These are phyloP conservation scores for Helianthus tuberosus DNA, from an alignment of 129 eudicot species.

Conservation along the genomic window DNA sequence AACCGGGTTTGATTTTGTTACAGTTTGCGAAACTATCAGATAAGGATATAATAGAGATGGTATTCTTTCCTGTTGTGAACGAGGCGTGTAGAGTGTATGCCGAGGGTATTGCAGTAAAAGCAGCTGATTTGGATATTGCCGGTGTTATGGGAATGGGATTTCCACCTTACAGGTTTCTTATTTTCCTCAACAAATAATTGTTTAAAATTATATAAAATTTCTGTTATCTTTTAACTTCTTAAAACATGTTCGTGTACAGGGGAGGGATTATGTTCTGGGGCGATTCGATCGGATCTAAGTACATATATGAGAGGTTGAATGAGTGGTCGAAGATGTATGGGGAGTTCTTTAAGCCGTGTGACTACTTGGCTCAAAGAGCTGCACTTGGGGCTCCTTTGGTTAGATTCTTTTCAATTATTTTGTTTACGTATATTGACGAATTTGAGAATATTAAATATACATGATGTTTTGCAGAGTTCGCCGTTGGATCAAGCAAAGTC, in stretches of 20 bases:
- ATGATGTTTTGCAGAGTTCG: constrained; percentile 50
- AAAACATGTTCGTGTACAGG: constrained; percentile 31
- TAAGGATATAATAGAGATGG: constrained; percentile 91
- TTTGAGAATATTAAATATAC: background rate
- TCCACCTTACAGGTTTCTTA: constrained; percentile 85
- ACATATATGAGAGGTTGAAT: constrained; percentile 63
- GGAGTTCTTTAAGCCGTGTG: constrained; percentile 84
- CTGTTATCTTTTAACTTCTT: background rate
- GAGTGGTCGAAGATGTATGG: constrained; percentile 79
- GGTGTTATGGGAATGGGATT: constrained; percentile 98
- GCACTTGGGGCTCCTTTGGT: constrained; percentile 84
- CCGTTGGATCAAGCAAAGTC: constrained; percentile 52
- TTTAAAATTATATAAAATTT: no score
- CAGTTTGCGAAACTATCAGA: constrained; percentile 83
- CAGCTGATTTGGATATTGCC: constrained; percentile 87
- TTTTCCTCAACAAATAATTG: no score
- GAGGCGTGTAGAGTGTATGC: constrained; percentile 94
- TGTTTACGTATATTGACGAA: background rate
- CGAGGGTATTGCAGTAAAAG: constrained; percentile 94
- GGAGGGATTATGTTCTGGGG: constrained; percentile 97
- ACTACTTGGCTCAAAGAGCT: constrained; percentile 71
- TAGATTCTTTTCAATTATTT: constrained; percentile 21
- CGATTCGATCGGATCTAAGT: constrained; percentile 80
- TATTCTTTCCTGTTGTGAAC: constrained; percentile 92
- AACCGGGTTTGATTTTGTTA: constrained; percentile 4